A percentile compares a stretch with the other conserved stretches of the same genome.
Conservation (phyloP, 345 rosid genomes). For the Euphorbia lathyris region DNA sequence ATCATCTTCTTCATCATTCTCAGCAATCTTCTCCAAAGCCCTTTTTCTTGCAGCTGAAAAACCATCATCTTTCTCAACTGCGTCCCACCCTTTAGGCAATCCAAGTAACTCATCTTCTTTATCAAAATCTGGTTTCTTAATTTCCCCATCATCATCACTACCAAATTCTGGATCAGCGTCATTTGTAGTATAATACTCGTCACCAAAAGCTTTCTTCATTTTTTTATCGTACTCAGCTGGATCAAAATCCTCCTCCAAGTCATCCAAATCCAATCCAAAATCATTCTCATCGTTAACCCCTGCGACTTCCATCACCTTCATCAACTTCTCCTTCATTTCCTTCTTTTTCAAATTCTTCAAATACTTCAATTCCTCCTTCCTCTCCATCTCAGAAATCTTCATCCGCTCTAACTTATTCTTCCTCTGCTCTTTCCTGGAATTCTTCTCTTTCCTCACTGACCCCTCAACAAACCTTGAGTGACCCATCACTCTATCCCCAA, state of each 20-base stretch:
- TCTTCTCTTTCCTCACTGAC: slow-evolving; percentile 79
- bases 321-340: slow-evolving; percentile 74
- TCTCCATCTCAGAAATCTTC: slow-evolving; percentile 61
- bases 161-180: slow-evolving; percentile 49
- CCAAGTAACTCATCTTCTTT: slow-evolving; percentile 88
- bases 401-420: slow-evolving; percentile 67
- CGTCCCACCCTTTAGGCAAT: slow-evolving; percentile 71
- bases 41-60: slow-evolving; percentile 64
- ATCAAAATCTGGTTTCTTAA: slow-evolving; percentile 75
- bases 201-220: slow-evolving; percentile 71
- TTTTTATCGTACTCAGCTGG: slow-evolving; percentile 69
- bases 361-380: slow-evolving; percentile 78
- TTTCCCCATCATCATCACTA: slow-evolving; percentile 41
- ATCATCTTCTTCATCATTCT: slow-evolving; percentile 19
- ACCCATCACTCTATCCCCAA: slow-evolving; percentile 64
- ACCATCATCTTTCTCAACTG: slow-evolving; percentile 46
- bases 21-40: slow-evolving; percentile 38
- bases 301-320: slow-evolving; percentile 61
- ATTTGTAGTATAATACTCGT: slow-evolving; percentile 57
- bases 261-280: slow-evolving; percentile 31
- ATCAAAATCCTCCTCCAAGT: slow-evolving; percentile 74
- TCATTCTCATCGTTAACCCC: slow-evolving; percentile 57
- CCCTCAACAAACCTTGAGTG: slow-evolving; percentile 72
- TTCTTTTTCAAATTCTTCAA: slow-evolving; percentile 87
- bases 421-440: slow-evolving; percentile 65